A percentile compares a stretch with the other conserved stretches of the same genome.
Conservation (phyloP, 192 early-diverging fungal genomes). For the Coemansia reversa region DNA sequence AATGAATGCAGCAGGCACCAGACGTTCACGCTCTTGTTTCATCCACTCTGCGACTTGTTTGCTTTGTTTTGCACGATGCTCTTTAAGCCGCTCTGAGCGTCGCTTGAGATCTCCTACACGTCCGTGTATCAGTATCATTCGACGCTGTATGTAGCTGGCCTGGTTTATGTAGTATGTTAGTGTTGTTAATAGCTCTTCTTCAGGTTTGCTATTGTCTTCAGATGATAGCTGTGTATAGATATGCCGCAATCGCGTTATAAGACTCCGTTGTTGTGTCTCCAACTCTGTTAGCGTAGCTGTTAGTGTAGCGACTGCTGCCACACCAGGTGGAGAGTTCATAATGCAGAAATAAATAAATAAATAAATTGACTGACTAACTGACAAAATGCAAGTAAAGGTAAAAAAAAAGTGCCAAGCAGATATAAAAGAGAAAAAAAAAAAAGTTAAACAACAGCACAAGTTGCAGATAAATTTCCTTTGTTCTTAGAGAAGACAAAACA, state of each 20-base stretch:
- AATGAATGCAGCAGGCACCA: constrained; percentile 24
- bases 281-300: constrained; percentile 24
- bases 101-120: constrained; percentile 37
- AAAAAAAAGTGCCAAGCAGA: not conserved
- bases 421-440: not conserved
- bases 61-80: constrained; percentile 36
- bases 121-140: constrained; percentile 40
- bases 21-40: constrained; percentile 20
- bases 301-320: constrained; percentile 24
- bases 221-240: constrained; percentile 17
- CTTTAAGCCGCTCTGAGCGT: constrained; percentile 31
- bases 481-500: too few relatives aligned
- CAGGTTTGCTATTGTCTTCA: constrained; percentile 2
- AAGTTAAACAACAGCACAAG: not conserved
- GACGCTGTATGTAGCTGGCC: constrained; percentile 32
- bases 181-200: constrained; percentile 34
- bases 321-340: constrained; percentile 18
- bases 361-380: not conserved
- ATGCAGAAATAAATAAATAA: too few relatives aligned
- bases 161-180: constrained; percentile 42
- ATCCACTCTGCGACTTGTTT: constrained; percentile 34
- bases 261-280: constrained; percentile 26
- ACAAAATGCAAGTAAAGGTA: not conserved
- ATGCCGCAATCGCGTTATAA: constrained; percentile 20
- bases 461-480: not conserved